phyloP scores from a whole-genome alignment of 2,329 filamentous ascomycete genomes.

The Trichoderma sp. region DNA sequence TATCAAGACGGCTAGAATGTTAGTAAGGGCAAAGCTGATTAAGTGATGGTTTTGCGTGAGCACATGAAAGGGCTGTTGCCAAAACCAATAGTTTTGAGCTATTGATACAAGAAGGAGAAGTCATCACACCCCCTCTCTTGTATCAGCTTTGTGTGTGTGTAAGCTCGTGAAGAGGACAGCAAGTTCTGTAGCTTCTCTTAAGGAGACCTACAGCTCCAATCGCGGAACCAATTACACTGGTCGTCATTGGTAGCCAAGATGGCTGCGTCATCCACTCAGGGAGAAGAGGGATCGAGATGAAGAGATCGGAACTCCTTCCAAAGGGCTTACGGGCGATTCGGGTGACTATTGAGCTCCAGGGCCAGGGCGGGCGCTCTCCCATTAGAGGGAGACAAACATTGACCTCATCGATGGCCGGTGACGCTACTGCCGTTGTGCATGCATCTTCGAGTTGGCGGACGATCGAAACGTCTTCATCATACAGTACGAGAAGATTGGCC shows the following conservation, averaged over 20 bases:
- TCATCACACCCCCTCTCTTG: neutral
- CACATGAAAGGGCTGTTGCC: neutral
- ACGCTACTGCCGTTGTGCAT: conserved; percentile 11
- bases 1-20: neutral
- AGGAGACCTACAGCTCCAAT: neutral
- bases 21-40: neutral
- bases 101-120: neutral
- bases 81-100: neutral
- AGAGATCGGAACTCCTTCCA: conserved; percentile 3
- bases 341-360: conserved; percentile 12
- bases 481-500: conserved; percentile 17
- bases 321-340: conserved; percentile 15
- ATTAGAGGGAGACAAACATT: conserved; percentile 19
- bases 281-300: conserved; percentile 20
- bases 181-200: neutral
- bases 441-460: neutral
- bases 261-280: neutral
- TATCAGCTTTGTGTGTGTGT: neutral
- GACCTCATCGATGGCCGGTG: conserved; percentile 26
- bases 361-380: conserved; percentile 7
- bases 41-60: neutral
- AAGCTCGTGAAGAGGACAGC: neutral
- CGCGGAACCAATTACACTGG: neutral
- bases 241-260: neutral
- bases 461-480: conserved; percentile 11